These are phyloP conservation scores for Candida boleticola DNA, from an alignment of 805 yeast species.

Conservation along the genomic window DNA sequence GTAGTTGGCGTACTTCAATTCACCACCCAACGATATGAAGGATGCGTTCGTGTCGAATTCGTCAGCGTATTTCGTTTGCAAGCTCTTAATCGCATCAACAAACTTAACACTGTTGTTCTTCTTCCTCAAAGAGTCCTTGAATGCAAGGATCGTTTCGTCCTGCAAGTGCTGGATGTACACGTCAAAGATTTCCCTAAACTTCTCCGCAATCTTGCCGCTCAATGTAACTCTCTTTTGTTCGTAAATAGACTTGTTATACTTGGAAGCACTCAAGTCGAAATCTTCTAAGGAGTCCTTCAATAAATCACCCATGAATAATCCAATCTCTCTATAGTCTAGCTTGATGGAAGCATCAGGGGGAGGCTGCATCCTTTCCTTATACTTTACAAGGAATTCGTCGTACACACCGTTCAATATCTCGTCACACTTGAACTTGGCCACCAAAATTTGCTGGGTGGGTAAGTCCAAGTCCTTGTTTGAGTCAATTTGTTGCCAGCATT, in stretches of 20 bases:
- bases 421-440: conserved; percentile 92
- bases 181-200: conserved; percentile 13
- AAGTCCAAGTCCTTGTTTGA: conserved; percentile 89
- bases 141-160: not conserved
- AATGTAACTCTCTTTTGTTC: conserved; percentile 56
- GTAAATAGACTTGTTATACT: conserved; percentile 69
- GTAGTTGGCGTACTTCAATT: conserved; percentile 21
- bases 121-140: conserved; percentile 4
- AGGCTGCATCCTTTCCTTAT: conserved; percentile 11
- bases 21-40: conserved; percentile 27
- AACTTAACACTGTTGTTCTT: conserved; percentile 11
- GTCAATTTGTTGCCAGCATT: conserved; percentile 94
- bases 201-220: conserved; percentile 38
- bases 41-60: conserved; percentile 13
- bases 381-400: conserved; percentile 25
- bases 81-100: conserved; percentile 11
- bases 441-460: conserved; percentile 94
- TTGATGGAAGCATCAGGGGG: not conserved
- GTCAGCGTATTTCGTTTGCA: conserved; percentile 5
- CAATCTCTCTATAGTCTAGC: conserved; percentile 44
- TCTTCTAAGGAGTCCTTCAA: conserved; percentile 45
- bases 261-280: conserved; percentile 73
- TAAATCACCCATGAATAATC: conserved; percentile 41
- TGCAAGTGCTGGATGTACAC: not conserved
- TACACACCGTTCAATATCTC: conserved; percentile 59